A percentile compares a stretch with the other conserved stretches of the same genome.
phyloP scores from a whole-genome alignment of 805 yeast species.

The Metschnikowia orientalis region DNA sequence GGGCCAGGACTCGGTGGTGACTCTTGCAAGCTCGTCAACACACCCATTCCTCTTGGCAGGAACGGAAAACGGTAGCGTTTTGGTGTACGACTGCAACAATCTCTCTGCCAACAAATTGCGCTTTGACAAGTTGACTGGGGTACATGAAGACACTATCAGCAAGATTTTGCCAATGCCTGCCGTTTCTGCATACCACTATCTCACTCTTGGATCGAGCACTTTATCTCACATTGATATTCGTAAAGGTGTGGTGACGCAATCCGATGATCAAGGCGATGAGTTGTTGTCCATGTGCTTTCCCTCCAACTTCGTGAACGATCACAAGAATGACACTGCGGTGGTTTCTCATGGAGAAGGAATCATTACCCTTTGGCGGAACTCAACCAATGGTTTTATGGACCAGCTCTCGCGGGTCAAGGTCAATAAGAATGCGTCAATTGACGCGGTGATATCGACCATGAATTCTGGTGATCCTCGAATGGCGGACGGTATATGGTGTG shows the following conservation, averaged over 20 bases:
- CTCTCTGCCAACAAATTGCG: constrained; percentile 38
- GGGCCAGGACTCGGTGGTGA: constrained; percentile 36
- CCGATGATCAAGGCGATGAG: constrained; percentile 94
- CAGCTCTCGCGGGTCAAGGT: constrained; percentile 75
- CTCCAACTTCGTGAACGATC: constrained; percentile 42
- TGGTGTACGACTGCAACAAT: constrained; percentile 56
- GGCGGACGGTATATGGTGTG: constrained; percentile 63
- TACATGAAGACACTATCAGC: constrained; percentile 77
- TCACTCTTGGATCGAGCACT: constrained; percentile 79
- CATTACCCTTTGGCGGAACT: constrained; percentile 78
- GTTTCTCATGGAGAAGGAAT: constrained; percentile 93
- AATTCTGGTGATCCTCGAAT: constrained; percentile 45
- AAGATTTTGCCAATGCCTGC: constrained; percentile 66
- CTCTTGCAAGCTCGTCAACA: constrained; percentile 41
- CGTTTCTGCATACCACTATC: constrained; percentile 71
- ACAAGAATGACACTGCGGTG: constrained; percentile 57
- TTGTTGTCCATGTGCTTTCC: constrained; percentile 69
- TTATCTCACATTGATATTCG: constrained; percentile 74
- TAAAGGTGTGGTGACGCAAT: constrained; percentile 57
- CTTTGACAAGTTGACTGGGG: constrained; percentile 42
- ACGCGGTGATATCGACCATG: constrained; percentile 57
- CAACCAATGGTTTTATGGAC: constrained; percentile 64
- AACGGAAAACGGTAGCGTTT: constrained; percentile 66
- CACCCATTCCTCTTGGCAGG: constrained; percentile 52
- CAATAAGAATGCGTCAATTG: constrained; percentile 66